These are phyloP conservation scores for Evansstolkia leycettana DNA, from an alignment of 495 filamentous ascomycete genomes.

Conservation along the genomic window DNA sequence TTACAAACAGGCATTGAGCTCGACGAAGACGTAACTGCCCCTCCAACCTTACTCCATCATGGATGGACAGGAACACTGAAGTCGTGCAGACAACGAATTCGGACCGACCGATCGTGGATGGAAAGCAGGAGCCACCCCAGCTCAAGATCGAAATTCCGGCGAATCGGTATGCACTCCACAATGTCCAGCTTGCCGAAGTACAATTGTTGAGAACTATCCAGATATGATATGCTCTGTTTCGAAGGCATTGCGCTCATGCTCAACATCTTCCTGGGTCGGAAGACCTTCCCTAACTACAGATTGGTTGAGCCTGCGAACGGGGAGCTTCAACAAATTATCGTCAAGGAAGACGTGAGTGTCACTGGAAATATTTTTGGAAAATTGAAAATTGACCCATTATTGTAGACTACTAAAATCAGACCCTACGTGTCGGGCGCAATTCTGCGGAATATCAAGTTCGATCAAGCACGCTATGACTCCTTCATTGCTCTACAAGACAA, in stretches of 20 bases:
- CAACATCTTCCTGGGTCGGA: slow-evolving; percentile 79
- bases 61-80: slow-evolving; percentile 9
- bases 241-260: slow-evolving; percentile 93
- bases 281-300: slow-evolving; percentile 63
- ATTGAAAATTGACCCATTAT: slow-evolving; percentile 1
- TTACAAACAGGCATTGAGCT: slow-evolving; percentile 69
- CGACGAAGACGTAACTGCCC: slow-evolving; percentile 66
- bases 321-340: slow-evolving; percentile 65
- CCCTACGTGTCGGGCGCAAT: slow-evolving; percentile 82
- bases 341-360: slow-evolving; percentile 51
- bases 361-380: not conserved
- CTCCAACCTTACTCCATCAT: not conserved
- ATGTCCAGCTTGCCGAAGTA: too few relatives aligned
- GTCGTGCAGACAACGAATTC: slow-evolving; percentile 51
- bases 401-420: slow-evolving; percentile 61
- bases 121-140: slow-evolving; percentile 76
- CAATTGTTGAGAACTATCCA: slow-evolving; percentile 15
- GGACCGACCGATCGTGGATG: slow-evolving; percentile 59
- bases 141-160: slow-evolving; percentile 98
- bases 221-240: slow-evolving; percentile 98
- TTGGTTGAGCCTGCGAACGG: slow-evolving; percentile 58
- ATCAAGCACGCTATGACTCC: slow-evolving; percentile 78
- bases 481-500: slow-evolving; percentile 99
- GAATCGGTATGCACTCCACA: slow-evolving; percentile 48
- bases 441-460: slow-evolving; percentile 82